phyloP scores from a whole-genome alignment of 108 stramenopile species.

The Heterococcus sp. region DNA sequence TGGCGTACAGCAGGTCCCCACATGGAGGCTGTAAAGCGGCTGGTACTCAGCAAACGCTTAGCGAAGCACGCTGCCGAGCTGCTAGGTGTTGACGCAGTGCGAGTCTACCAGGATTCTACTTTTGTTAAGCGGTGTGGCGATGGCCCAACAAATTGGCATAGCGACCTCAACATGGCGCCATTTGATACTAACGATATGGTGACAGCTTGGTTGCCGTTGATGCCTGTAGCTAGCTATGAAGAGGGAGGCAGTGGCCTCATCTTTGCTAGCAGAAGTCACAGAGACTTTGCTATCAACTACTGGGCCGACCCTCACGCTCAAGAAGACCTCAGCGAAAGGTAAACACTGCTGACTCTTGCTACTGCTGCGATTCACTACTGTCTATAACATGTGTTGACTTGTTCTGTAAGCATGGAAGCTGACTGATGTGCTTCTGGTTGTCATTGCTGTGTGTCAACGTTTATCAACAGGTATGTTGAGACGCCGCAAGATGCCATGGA shows the following conservation, averaged over 20 bases:
- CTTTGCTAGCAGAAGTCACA: constrained; percentile 36
- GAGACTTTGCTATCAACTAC: constrained; percentile 49
- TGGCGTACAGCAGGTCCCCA: neutral
- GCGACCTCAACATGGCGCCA: constrained; percentile 51
- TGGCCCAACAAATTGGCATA: constrained; percentile 49
- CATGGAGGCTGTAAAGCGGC: neutral
- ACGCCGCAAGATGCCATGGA: constrained; percentile 1
- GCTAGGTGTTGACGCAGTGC: neutral
- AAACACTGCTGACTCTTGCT: too few species aligned
- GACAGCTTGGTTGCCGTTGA: constrained; percentile 46
- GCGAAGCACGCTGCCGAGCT: neutral
- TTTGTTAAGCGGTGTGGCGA: constrained; percentile 48
- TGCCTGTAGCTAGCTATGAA: neutral
- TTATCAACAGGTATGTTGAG: neutral
- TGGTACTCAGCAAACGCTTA: neutral
- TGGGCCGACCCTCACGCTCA: constrained; percentile 30
- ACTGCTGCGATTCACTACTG: too few species aligned
- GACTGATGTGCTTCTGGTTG: too few species aligned
- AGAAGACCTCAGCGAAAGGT: constrained; percentile 38
- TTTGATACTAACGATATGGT: constrained; percentile 52
- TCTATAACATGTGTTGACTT: too few species aligned
- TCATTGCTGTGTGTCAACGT: too few species aligned
- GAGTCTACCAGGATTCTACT: constrained; percentile 24
- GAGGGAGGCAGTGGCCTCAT: constrained; percentile 38
- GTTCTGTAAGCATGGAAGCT: too few species aligned